Evolutionary conservation across 73 alveolate genomes (phyloP).

Genomic region (Halteria grandinella): DNA sequence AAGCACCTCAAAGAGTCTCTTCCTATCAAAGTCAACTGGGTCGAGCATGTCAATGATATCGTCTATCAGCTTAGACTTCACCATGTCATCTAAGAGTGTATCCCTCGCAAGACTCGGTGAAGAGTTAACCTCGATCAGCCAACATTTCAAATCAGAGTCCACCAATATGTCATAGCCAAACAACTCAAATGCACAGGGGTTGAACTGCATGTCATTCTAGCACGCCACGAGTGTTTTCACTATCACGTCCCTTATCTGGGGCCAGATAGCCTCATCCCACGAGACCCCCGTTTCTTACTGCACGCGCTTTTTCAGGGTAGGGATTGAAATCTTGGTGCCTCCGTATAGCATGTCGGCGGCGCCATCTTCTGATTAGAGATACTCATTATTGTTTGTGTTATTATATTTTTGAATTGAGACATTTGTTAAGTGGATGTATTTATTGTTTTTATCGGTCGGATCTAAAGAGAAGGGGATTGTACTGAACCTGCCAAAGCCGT

Average conservation of each 20-base stretch:
- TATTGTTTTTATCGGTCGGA: constrained; percentile 86
- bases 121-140: constrained; percentile 91
- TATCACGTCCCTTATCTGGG: constrained; percentile 84
- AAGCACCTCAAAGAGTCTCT: constrained; percentile 85
- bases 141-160: constrained; percentile 78
- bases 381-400: constrained; percentile 52
- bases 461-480: constrained; percentile 94
- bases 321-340: constrained; percentile 90
- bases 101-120: constrained; percentile 87
- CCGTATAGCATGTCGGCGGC: constrained; percentile 83
- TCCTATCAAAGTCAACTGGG: constrained; percentile 86
- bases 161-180: constrained; percentile 90
- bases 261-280: constrained; percentile 81
- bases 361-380: constrained; percentile 47
- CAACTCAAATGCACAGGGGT: constrained; percentile 86
- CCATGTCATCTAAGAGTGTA: constrained; percentile 85
- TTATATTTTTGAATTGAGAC: constrained; percentile 89
- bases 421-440: constrained; percentile 90
- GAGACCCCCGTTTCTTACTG: constrained; percentile 70
- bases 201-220: constrained; percentile 83
- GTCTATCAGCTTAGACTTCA: constrained; percentile 76
- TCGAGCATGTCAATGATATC: constrained; percentile 83
- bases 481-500: constrained; percentile 97
- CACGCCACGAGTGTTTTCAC: constrained; percentile 86
- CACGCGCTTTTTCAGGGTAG: constrained; percentile 71